Percentiles rank a stretch among this genome's conserved stretches.
phyloP scores from a whole-genome alignment of 2,329 filamentous ascomycete genomes.

The Hypoxylon sp. region DNA sequence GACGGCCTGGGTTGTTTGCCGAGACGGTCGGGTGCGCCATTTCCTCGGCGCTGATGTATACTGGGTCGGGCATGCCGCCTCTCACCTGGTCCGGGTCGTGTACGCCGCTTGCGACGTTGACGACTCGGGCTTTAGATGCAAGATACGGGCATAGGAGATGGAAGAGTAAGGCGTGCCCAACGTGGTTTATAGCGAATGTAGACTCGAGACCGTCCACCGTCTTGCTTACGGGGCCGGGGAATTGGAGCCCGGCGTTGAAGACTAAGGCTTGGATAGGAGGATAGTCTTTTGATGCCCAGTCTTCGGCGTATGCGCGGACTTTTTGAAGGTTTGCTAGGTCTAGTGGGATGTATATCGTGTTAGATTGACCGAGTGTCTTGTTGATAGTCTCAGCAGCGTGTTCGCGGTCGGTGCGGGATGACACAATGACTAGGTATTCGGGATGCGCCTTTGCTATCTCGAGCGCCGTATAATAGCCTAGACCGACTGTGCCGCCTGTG shows the following conservation, averaged over 20 bases:
- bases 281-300: slow-evolving; percentile 55
- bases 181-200: slow-evolving; percentile 65
- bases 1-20: slow-evolving; percentile 54
- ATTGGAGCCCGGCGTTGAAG: slow-evolving; percentile 66
- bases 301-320: slow-evolving; percentile 60
- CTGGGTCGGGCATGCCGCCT: slow-evolving; percentile 59
- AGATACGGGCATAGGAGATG: slow-evolving; percentile 61
- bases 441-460: slow-evolving; percentile 59
- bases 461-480: slow-evolving; percentile 61
- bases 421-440: slow-evolving; percentile 60
- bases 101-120: slow-evolving; percentile 62
- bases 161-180: slow-evolving; percentile 67
- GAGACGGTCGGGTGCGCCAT: slow-evolving; percentile 58
- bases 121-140: slow-evolving; percentile 59
- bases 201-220: slow-evolving; percentile 62
- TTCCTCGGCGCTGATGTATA: slow-evolving; percentile 61
- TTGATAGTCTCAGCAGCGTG: slow-evolving; percentile 62
- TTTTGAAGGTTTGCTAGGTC: slow-evolving; percentile 60
- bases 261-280: slow-evolving; percentile 62
- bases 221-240: slow-evolving; percentile 55
- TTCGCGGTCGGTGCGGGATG: slow-evolving; percentile 61
- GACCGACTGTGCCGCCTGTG: slow-evolving; percentile 62
- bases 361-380: slow-evolving; percentile 57
- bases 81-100: slow-evolving; percentile 64
- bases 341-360: slow-evolving; percentile 60